Evolutionary conservation across 192 early-diverging fungal species (phyloP).

Genomic region (Phycomyces blakesleeanus): DNA sequence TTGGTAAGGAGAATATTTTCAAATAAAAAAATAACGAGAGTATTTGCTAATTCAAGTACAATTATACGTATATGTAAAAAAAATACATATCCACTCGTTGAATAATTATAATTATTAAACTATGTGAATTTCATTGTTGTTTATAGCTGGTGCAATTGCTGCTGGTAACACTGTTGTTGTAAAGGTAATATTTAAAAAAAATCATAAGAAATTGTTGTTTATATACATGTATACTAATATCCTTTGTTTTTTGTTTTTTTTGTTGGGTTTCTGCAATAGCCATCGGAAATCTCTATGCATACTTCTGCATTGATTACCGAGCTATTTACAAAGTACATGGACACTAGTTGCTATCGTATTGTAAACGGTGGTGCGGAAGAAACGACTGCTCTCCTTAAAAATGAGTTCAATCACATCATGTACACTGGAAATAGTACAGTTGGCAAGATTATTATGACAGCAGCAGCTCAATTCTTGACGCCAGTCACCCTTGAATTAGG

Average conservation of each 20-base stretch:
- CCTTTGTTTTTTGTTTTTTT: too few relatives aligned
- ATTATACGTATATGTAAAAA: too few relatives aligned
- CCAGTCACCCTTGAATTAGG: conserved; percentile 92
- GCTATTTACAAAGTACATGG: conserved; percentile 77
- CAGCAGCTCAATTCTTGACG: conserved; percentile 82
- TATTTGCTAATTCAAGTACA: too few relatives aligned
- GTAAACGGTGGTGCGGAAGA: conserved; percentile 78
- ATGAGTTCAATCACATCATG: conserved; percentile 87
- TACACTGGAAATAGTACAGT: conserved; percentile 86
- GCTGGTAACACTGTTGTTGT: conserved; percentile 81
- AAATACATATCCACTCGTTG: too few relatives aligned
- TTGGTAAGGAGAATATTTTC: too few relatives aligned
- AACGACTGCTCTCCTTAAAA: conserved; percentile 69
- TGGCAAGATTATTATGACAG: conserved; percentile 77
- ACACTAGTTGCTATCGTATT: conserved; percentile 59
- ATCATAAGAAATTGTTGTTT: not conserved
- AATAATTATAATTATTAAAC: too few relatives aligned
- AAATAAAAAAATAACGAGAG: too few relatives aligned
- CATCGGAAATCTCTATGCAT: conserved; percentile 76
- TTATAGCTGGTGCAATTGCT: conserved; percentile 81
- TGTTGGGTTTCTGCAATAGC: conserved; percentile 37
- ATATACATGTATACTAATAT: not conserved
- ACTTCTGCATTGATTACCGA: conserved; percentile 59
- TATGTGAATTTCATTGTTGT: conserved; percentile 54
- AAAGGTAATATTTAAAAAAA: conserved; percentile 54